Percentiles rank a stretch among this genome's conserved stretches.
Conservation (phyloP, 225 moss, liverwort and hornwort genomes). For the Rhytidiadelphus loreus region DNA sequence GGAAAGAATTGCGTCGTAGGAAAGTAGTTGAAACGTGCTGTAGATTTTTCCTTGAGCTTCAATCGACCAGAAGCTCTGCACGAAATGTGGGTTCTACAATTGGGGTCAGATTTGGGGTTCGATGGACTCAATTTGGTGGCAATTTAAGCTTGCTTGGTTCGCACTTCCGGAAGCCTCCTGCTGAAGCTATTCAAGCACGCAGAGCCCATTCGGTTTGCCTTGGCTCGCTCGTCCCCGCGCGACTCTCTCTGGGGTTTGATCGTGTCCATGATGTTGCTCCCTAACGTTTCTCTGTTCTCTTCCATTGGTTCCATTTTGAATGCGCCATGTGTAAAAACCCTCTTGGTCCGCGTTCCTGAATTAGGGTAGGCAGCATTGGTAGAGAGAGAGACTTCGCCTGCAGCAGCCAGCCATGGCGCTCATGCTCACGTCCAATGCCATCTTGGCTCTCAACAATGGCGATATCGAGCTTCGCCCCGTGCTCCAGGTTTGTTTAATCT, state of each 20-base stretch:
- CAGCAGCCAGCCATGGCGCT: constrained; percentile 29
- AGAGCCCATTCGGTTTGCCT: too few species aligned
- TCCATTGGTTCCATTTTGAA: neutral
- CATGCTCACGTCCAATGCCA: constrained; percentile 65
- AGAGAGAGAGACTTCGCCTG: neutral
- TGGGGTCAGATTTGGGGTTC: too few species aligned
- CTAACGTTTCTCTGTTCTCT: neutral
- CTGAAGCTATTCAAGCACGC: neutral
- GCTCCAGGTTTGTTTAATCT: constrained; percentile 3
- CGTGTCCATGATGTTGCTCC: neutral
- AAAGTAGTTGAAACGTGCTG: too few species aligned
- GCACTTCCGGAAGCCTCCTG: neutral
- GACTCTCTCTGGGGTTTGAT: neutral
- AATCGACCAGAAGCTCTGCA: too few species aligned
- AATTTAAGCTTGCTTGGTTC: neutral
- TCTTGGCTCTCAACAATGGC: constrained; percentile 57
- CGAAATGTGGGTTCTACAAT: too few species aligned
- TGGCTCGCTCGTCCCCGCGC: neutral
- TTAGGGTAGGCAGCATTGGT: neutral
- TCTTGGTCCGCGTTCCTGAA: neutral
- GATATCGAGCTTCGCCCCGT: constrained; percentile 82
- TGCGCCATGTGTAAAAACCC: constrained; percentile 5
- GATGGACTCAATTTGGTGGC: too few species aligned
- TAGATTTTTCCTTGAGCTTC: too few species aligned
- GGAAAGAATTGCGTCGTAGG: too few species aligned